Evolutionary conservation across 495 filamentous ascomycete genomes (phyloP), one percentile per base, ranked within the genome.

Genomic region (Tetracladium setigerum): DNA sequence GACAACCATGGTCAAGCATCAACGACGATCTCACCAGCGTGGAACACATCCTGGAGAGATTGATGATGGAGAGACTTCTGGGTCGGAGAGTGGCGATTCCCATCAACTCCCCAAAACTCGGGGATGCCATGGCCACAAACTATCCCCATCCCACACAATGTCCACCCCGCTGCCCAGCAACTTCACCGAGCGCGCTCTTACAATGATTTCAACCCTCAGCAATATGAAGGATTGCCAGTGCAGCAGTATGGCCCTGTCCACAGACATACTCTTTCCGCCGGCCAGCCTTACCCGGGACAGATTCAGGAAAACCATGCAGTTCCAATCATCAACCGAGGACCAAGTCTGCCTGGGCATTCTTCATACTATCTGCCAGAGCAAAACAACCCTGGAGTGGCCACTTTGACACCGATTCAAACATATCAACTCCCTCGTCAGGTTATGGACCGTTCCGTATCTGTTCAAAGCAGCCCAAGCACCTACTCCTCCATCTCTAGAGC

Each of bases 1-100:
- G 60, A 90, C 87, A 9, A 91, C 88, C 15, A 79, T 91, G 74
- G 86, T 87, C 6, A 94, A 90, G 61, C 88, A 94, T 53, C 79
- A 83, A 56, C 67, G 79, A 40, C 77, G 81, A 17, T 80, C 80
- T 2, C 86, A 89, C 59, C 78, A 79, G 30, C 71, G 77, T 41
- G 79, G 82, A 3, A 69, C 74, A 41, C 64, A 75, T 57, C 67
- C 66, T n/a, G 66, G 66, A 12, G 75, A 74, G 40, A 51, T 65
- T 12, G 64, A 74, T 47, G 72, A 73, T 31, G 77, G 77, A 50
- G 70, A 70, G 41, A 69, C 70, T 41, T 78, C 78, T n/a, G 77
- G 79, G 40, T 72, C 68, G 11, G 72, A 72, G 34, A 67, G 63
- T 39, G 68, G 71, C 57, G 67, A 70, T 41, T 71, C 69, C 67